Base-by-base conservation (phyloP, 2,329 filamentous ascomycete genomes). In the Alternaria arborescens region DNA sequence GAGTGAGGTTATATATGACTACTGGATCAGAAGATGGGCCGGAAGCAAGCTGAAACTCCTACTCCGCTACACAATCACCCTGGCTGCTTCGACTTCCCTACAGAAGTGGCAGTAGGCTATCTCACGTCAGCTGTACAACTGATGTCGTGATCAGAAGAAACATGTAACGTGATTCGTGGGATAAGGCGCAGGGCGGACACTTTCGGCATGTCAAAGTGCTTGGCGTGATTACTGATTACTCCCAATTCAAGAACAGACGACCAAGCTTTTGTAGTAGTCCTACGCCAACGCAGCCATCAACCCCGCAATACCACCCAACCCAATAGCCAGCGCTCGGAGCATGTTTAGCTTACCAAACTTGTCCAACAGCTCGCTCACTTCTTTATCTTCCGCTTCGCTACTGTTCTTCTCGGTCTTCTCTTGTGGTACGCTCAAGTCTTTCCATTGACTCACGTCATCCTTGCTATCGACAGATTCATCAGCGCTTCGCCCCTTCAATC, bases 341-440 rank as follows among this genome's bases (percentile, higher is more conserved):
- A 56, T 44, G 61, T 75, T 75, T 61, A 74, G 20, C 53, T 20
- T 53, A 24, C 50, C 61, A 56, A 76, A 74, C 62, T 50, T 63
- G 5, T 53, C 57, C 61, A 75, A 52, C 63, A 74, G 51, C 28
- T 42, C 41, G 32, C 40, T 42, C 0, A 70, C 70, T 55, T 70
- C 63, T 51, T 58, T 50, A 26, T 72, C 71, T 24, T 72, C 61
- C 30, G 65, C 55, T 16, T 32, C 20, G 6, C 51, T 62, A n/a
- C 57, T 64, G 10, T 69, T 43, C 48, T 50, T 54, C 42, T 22
- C 4, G 32, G 70, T 73, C 44, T 58, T 51, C 46, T 58, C 64
- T 46, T 70, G 64, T 30, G 72, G 71, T 26, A 43, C 63, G 47
- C 71, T 75, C 52, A 70, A 16, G 61, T 76, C 73, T n/a, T 44